Evolutionary conservation across 257 asterid species (phyloP).

Genomic region (Nicotiana noctiflora): DNA sequence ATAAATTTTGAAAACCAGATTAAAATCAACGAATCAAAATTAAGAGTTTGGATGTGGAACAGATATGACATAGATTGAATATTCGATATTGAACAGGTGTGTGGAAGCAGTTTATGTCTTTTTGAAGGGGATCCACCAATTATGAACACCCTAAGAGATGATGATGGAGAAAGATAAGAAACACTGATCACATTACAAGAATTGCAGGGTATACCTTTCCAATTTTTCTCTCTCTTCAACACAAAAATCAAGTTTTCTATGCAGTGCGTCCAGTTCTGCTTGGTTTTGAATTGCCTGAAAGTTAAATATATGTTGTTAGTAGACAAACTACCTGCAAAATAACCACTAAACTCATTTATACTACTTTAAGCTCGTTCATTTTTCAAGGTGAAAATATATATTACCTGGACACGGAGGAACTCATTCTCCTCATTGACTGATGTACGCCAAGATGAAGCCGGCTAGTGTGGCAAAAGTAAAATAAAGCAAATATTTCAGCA

Average conservation of each 20-base stretch:
- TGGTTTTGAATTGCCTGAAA: constrained; percentile 86
- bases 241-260: constrained; percentile 51
- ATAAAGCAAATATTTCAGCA: not conserved
- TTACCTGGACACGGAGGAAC: constrained; percentile 90
- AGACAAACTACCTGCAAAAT: not conserved
- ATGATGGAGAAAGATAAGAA: not conserved
- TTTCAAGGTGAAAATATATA: not conserved
- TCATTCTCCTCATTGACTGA: constrained; percentile 85
- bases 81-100: not conserved
- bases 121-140: not conserved
- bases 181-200: not conserved
- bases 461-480: constrained; percentile 29
- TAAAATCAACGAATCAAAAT: not conserved
- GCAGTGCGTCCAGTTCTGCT: constrained; percentile 80
- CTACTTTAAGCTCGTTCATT: not conserved
- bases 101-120: not conserved
- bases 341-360: not conserved
- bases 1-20: not conserved
- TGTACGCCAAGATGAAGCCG: constrained; percentile 73
- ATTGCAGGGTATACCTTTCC: constrained; percentile 49
- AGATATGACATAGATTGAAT: not conserved
- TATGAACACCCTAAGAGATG: not conserved
- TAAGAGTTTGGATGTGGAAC: not conserved
- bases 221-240: constrained; percentile 60
- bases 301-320: not conserved